Percentiles rank a stretch among this genome's conserved stretches.
Evolutionary conservation across 352 stramenopile genomes (phyloP).

Genomic region (Peronospora destructor): DNA sequence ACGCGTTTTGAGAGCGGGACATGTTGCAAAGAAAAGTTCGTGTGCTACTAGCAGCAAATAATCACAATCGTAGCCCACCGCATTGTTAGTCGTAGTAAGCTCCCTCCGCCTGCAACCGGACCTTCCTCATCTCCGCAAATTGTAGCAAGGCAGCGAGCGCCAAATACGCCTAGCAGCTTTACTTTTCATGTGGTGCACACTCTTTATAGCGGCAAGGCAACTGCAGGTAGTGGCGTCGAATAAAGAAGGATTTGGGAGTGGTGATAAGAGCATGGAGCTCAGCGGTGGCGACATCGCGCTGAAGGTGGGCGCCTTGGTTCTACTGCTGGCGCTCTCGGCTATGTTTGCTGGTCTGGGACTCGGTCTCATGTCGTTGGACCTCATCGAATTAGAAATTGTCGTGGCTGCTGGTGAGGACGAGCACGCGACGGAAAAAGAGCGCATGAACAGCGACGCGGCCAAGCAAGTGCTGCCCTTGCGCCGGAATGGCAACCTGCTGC

Average conservation of each 20-base stretch:
- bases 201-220: constrained; percentile 1
- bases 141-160: too few relatives aligned
- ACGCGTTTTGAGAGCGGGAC: too few relatives aligned
- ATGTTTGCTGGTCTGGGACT: constrained; percentile 93
- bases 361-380: constrained; percentile 95
- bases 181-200: constrained; percentile 6
- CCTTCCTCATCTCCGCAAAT: too few relatives aligned
- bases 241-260: constrained; percentile 2
- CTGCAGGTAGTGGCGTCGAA: constrained; percentile 8
- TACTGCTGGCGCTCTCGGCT: constrained; percentile 80
- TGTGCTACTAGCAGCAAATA: too few relatives aligned
- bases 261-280: constrained; percentile 6
- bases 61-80: too few relatives aligned
- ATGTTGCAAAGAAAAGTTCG: too few relatives aligned
- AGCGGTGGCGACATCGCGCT: constrained; percentile 25
- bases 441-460: constrained; percentile 47
- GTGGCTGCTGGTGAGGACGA: constrained; percentile 87
- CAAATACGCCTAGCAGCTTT: too few relatives aligned
- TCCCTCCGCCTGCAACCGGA: too few relatives aligned
- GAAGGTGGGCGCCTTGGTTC: constrained; percentile 43
- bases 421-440: constrained; percentile 57
- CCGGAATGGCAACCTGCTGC: constrained; percentile 92
- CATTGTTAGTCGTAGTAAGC: too few relatives aligned
- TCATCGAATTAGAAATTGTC: constrained; percentile 96
- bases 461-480: constrained; percentile 86